Percentiles rank a stretch among this genome's conserved stretches.
Conservation (phyloP, 495 filamentous ascomycete species). For the Xylaria intraflava region DNA sequence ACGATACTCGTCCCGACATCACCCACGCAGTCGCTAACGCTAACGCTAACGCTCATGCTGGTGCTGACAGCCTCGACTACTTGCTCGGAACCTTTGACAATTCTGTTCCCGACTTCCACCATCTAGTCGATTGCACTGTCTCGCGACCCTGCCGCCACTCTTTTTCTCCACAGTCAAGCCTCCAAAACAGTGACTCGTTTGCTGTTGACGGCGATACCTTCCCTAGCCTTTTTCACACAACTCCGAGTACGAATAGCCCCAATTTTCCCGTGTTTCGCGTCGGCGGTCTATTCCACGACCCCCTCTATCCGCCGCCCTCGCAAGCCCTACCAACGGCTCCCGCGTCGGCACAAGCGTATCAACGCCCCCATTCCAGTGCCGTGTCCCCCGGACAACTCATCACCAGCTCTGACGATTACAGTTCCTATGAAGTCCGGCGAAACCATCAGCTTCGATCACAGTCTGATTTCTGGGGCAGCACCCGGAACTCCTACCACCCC, state of each 20-base stretch:
- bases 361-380: neutral
- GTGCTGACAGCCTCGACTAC: neutral
- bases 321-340: neutral
- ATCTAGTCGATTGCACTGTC: neutral
- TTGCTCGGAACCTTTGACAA: neutral
- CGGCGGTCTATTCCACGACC: neutral
- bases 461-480: neutral
- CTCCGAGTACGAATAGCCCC: neutral
- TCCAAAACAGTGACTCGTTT: neutral
- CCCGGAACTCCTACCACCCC: neutral
- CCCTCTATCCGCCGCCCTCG: neutral
- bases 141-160: neutral
- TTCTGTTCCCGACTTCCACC: neutral
- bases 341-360: neutral
- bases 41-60: neutral
- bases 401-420: neutral
- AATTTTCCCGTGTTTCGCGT: neutral
- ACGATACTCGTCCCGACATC: neutral
- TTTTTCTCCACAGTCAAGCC: constrained; percentile 1
- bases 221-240: neutral
- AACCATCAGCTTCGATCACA: neutral
- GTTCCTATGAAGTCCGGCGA: neutral
- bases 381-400: neutral
- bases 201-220: constrained; percentile 1
- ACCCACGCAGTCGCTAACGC: neutral